phyloP scores from a whole-genome alignment of 345 rosid genomes.

The Gossypium raimondii region DNA sequence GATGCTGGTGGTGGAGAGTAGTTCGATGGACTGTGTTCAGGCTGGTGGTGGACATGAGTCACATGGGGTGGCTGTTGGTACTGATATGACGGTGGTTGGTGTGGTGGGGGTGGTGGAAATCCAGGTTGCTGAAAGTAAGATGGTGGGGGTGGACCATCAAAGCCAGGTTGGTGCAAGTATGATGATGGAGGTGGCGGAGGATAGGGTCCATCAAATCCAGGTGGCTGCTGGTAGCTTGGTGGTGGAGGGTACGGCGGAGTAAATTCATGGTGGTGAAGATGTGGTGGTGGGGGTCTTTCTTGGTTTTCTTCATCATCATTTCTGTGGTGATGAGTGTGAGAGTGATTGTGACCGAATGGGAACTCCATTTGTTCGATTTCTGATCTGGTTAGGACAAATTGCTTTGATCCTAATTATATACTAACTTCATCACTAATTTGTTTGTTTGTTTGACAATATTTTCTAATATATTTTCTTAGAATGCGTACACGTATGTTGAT shows the following conservation, averaged over 20 bases:
- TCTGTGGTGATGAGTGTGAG: constrained; percentile 29
- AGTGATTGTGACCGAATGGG: constrained; percentile 28
- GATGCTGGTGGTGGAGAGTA: constrained; percentile 4
- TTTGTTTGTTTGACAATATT: too few relatives aligned
- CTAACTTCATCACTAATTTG: too few relatives aligned
- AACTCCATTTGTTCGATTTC: constrained; percentile 38
- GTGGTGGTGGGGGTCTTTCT: constrained; percentile 34
- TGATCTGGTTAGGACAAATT: neutral
- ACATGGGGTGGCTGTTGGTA: constrained; percentile 29
- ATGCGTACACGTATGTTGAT: too few relatives aligned
- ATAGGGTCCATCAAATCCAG: constrained; percentile 21
- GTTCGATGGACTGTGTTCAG: constrained; percentile 10
- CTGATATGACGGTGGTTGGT: neutral
- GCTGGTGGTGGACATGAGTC: constrained; percentile 33
- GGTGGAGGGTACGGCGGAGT: constrained; percentile 9
- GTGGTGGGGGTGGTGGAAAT: constrained; percentile 17
- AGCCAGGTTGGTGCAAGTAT: constrained; percentile 19
- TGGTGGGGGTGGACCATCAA: constrained; percentile 27
- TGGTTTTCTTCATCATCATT: constrained; percentile 17
- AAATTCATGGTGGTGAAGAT: constrained; percentile 14
- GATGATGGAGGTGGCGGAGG: constrained; percentile 25
- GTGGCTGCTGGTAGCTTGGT: constrained; percentile 18
- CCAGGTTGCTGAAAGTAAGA: constrained; percentile 14
- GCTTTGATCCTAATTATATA: too few relatives aligned
- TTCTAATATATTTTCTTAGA: too few relatives aligned